Percentiles rank a stretch among this genome's conserved stretches.
These are phyloP conservation scores for Fusarium verticillioides DNA, from an alignment of 2,329 filamentous ascomycete genomes.

Conservation along the genomic window DNA sequence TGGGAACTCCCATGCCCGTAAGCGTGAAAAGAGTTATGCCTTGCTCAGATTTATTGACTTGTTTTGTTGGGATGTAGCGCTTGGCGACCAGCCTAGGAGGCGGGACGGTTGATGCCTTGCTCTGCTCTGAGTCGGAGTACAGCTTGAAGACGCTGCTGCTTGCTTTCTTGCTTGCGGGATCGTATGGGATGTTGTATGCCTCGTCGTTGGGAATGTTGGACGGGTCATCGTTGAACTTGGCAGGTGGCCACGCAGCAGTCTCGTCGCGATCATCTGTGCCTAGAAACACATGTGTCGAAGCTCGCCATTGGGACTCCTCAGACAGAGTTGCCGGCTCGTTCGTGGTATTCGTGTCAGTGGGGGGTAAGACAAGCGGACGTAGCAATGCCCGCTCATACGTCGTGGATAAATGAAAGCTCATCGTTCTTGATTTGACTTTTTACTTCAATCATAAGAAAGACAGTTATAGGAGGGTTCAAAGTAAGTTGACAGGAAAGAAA, in stretches of 20 bases:
- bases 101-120: rapidly evolving
- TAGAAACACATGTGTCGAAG: background rate
- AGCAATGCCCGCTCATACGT: background rate
- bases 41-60: background rate
- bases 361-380: background rate
- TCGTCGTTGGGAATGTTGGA: background rate
- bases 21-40: background rate
- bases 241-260: background rate
- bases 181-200: background rate
- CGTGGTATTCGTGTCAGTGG: background rate
- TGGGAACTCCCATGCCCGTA: background rate
- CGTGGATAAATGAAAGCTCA: background rate
- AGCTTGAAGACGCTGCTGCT: rapidly evolving
- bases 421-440: background rate
- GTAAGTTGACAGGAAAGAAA: no score
- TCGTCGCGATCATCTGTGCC: background rate
- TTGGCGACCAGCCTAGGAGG: background rate
- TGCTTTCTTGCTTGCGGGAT: background rate
- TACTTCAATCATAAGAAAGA: no score
- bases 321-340: background rate
- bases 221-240: background rate
- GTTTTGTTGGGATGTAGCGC: background rate
- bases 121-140: rapidly evolving
- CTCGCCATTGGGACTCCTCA: background rate
- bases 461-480: no score